phyloP scores from a whole-genome alignment of 2,329 filamentous ascomycete genomes.

The Acephala macrosclerotiorum region DNA sequence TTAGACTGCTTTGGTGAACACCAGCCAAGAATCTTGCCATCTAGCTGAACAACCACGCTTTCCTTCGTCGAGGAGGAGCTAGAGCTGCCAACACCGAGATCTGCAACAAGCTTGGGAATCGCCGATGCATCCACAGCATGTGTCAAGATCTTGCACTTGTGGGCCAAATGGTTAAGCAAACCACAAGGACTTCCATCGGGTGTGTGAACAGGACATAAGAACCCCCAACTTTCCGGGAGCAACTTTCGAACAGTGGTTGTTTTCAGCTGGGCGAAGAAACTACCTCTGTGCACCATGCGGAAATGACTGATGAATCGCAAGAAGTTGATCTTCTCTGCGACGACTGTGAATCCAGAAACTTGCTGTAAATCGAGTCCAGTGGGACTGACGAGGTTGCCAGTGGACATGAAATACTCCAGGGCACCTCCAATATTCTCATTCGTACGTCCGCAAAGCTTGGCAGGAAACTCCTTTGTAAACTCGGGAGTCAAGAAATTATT shows the following conservation, averaged over 20 bases:
- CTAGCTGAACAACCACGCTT: constrained; percentile 87
- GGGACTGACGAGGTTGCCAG: constrained; percentile 89
- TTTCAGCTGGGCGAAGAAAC: constrained; percentile 97
- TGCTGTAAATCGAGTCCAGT: constrained; percentile 95
- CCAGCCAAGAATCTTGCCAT: constrained; percentile 90
- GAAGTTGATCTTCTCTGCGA: constrained; percentile 99
- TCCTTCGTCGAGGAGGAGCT: constrained; percentile 83
- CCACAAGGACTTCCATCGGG: constrained; percentile 96
- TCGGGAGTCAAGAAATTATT: constrained; percentile 78
- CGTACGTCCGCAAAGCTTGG: constrained; percentile 78
- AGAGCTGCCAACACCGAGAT: constrained; percentile 78
- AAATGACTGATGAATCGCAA: constrained; percentile 98
- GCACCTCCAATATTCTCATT: constrained; percentile 89
- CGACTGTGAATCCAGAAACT: constrained; percentile 92
- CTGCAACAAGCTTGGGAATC: constrained; percentile 75
- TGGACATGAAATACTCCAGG: constrained; percentile 95
- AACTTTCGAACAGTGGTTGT: constrained; percentile 97
- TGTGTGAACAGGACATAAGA: constrained; percentile 96
- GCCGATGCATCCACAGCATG: constrained; percentile 75
- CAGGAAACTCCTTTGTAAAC: constrained; percentile 81
- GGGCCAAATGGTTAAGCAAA: constrained; percentile 91
- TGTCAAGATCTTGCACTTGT: constrained; percentile 92
- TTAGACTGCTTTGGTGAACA: constrained; percentile 85
- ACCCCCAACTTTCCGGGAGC: constrained; percentile 96
- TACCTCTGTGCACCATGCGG: constrained; percentile 98